A percentile compares a stretch with the other conserved stretches of the same genome.
Conservation (phyloP, 768 basidiomycete species). For the Lyophyllum shimeji region DNA sequence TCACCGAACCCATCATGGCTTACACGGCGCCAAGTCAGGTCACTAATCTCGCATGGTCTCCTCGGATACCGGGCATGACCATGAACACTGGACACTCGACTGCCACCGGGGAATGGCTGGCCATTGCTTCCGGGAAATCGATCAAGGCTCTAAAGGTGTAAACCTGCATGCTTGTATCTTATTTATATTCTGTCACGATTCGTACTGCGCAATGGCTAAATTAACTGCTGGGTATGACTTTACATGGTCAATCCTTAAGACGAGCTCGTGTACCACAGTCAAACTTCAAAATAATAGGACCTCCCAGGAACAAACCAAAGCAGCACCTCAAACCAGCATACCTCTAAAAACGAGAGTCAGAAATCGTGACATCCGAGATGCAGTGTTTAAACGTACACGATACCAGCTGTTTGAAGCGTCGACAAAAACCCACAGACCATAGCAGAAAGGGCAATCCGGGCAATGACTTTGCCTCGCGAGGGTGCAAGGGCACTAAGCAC, state of each 20-base stretch:
- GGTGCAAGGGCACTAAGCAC: conserved; percentile 47
- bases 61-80: conserved; percentile 72
- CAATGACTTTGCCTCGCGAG: conserved; percentile 67
- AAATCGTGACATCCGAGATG: conserved; percentile 11
- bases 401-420: conserved; percentile 35
- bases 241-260: background rate
- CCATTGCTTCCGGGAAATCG: conserved; percentile 77
- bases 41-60: conserved; percentile 88
- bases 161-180: conserved; percentile 10
- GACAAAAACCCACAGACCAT: conserved; percentile 34
- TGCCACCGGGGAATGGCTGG: conserved; percentile 83
- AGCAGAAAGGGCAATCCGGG: conserved; percentile 58
- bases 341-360: conserved; percentile 15
- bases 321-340: conserved; percentile 18
- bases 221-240: background rate
- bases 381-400: conserved; percentile 20
- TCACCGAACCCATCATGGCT: conserved; percentile 81
- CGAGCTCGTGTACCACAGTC: background rate
- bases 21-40: conserved; percentile 79
- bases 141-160: conserved; percentile 83
- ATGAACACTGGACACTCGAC: conserved; percentile 76
- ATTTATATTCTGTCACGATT: background rate
- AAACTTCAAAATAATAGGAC: background rate
- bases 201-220: background rate
- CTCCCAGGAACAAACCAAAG: background rate